These are phyloP conservation scores for Agapanthus africanus DNA, from an alignment of 106 monocot species.

Conservation along the genomic window DNA sequence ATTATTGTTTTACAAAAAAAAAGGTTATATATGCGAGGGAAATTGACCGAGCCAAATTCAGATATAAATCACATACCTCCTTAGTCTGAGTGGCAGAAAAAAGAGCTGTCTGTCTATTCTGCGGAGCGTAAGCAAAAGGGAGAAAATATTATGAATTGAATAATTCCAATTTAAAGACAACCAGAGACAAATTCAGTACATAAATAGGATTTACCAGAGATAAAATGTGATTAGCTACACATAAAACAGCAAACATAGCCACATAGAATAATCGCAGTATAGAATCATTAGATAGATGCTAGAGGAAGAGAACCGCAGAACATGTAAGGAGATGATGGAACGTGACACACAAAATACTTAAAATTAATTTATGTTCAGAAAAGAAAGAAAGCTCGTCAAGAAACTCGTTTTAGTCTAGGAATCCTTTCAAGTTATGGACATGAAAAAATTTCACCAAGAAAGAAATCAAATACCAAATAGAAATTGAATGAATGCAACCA, in stretches of 20 bases:
- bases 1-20: neutral
- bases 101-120: slow-evolving; percentile 88
- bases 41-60: neutral
- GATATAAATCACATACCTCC: slow-evolving; percentile 35
- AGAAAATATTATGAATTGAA: slow-evolving; percentile 7
- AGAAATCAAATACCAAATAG: neutral
- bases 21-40: neutral
- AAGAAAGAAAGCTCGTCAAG: no score
- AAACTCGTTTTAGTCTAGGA: no score
- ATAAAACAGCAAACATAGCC: no score
- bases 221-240: no score
- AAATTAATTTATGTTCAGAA: neutral
- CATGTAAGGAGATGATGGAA: neutral
- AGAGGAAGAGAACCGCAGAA: neutral
- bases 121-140: slow-evolving; percentile 12
- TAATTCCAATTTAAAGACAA: neutral
- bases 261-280: neutral
- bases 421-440: neutral
- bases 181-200: neutral
- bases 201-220: slow-evolving; percentile 1
- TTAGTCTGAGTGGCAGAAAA: slow-evolving; percentile 93
- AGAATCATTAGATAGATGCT: neutral
- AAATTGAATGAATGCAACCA: neutral
- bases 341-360: neutral
- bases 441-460: no score